Base-by-base conservation (phyloP, 2,329 filamentous ascomycete species). In the Botrytis porri region DNA sequence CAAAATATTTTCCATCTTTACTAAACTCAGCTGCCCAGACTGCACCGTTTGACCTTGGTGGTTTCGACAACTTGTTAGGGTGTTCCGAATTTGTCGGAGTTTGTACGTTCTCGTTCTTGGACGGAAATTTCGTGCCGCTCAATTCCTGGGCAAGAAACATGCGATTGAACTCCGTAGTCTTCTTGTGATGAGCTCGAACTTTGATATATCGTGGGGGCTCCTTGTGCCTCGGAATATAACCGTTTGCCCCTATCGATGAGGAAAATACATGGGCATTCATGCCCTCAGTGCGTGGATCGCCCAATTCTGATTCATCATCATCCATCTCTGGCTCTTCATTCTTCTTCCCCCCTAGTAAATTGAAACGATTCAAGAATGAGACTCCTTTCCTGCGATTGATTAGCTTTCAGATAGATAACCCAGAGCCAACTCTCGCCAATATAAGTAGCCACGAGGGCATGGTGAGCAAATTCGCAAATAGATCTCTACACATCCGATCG, bases 1-100 rank as follows among this genome's bases (percentile, higher is more conserved):
- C 96, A 29, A 99, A 85, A 81, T 95, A 97, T 79, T 87, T 93
- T 8, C 96, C 96, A 83, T 98, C 95, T 74, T 91, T 91, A 79
- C 95, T 98, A 79, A 98, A 98, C 79, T 96, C 93, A 75, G 93
- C 89, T 0, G 95, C 91, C 96, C 96, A 99, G 48, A 97, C 90
- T 0, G 96, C 94, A 74, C 92, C 88, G 54, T 85, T 73, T 61
- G 69, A 64, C 37, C 77, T 80, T 20, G 73, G 66, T 16, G 75
- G 62, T 70, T 80, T 80, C 20, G 78, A 75, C 48, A 76, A 35
- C 71, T 78, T 78, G 63, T 76, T 74, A 4, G 75, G 61, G 12
- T 75, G 48, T 48, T 79, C 78, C 20, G 76, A 65, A 29, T 74
- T 74, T 25, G 77, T 77, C 32, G 77, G 69, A 35, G 75, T 76